Base-by-base conservation (phyloP, 2,329 filamentous ascomycete genomes). In the Trichophyton verrucosum region DNA sequence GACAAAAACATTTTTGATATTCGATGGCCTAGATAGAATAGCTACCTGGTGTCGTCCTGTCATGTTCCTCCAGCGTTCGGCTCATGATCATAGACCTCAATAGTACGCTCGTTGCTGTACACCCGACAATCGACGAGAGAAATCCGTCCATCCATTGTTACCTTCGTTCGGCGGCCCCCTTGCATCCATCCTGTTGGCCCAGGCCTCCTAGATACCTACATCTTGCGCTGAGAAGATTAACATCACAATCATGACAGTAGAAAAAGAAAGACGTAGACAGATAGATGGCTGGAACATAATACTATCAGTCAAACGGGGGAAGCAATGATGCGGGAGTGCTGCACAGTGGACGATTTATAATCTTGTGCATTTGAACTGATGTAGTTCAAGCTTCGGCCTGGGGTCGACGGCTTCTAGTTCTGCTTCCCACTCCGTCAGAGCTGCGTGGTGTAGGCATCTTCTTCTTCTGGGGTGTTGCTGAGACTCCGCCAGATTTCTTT, bases 391-490 rank as follows among this genome's bases (percentile, higher is more conserved):
- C 49, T 15, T 66, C 63, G 46, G 64, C 65, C 65, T 75, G 71
- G 56, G 71, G 72, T 33, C 15, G 49, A 30, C 73, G 72, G 63
- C 72, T 75, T 57, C 73, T 71, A 47, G 73, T 75, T 40, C 73
- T 68, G 63, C 71, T 74, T 38, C 73, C 72, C 62, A 72, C 69
- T 8, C 73, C 71, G 57, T 13, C 65, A 53, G 22, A 69, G 67
- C 62, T 71, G 69, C 64, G 59, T 30, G 63, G 61, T 6, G 57
- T 62, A 27, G 63, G 61, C 2, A 55, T 46, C 42, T 62, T 64
- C 60, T 61, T 64, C 15, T 55, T 57, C 27, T 63, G 61, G 22
- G 60, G 58, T 46, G 59, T 15, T 2, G 49, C 40, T 46, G 57
- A 49, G 17, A 6, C 46, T 51, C 20, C 20, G 22, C 60, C 61